Evolutionary conservation across 352 stramenopile genomes (phyloP), one percentile per base, ranked within the genome.

Genomic region (Pythium dissotocum): DNA sequence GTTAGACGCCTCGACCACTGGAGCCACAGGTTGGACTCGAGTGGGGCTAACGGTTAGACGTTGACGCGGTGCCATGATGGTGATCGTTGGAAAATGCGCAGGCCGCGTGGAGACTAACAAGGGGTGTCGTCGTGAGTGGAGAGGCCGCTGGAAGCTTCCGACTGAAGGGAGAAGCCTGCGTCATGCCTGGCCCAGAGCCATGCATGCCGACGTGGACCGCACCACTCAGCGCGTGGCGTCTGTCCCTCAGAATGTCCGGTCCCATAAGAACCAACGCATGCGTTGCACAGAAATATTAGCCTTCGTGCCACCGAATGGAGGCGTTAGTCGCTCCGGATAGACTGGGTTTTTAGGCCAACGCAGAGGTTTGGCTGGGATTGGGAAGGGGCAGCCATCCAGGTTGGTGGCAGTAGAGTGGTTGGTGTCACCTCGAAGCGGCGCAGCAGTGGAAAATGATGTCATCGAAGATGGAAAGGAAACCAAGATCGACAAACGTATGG

Each of bases 381-480:
- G 58, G 65, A 71, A 33, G 13, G 49, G 33, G 24, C 55, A 21
- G 32, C 12, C 48, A 14, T n/a, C 7, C 13, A 13, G 26, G 36
- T 58, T 28, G 13, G 63, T 70, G 63, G 51, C 48, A 57, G 6
- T 12, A 70, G 63, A 6, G 55, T 24, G 6, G 12, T 21, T 56
- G 42, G 21, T 65, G 55, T 64, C 57, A 64, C 46, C 44, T 3
- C 4, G 2, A 13, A 13, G 6, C 24, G 26, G n/a, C 26, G 57
- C 42, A 38, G 54, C 38, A 12, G 18, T 12, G 48, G 18, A 26
- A 6, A 55, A 60, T 70, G 63, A 70, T 70, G 63, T 70, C 63
- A 70, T 64, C 62, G 38, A 59, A 32, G 52, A 48, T 24, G 21
- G 21, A 24, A 24, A 24, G 21, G 21, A 24, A 24, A 24, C 21